phyloP scores from a whole-genome alignment of 1,284 basidiomycete species.

The Ganoderma sinense region DNA sequence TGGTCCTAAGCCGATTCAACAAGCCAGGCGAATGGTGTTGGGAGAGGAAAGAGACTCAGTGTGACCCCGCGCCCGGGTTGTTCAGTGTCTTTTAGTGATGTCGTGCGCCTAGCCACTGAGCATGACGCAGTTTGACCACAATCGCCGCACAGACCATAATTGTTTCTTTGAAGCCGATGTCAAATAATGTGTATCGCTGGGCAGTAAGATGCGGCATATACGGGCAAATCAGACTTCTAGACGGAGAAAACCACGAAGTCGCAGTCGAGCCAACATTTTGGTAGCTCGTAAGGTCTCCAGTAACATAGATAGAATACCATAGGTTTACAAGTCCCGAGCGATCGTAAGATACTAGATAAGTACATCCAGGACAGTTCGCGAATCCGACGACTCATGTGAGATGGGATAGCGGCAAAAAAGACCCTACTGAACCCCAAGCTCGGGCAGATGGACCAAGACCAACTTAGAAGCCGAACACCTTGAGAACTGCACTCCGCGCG shows the following conservation, averaged over 20 bases:
- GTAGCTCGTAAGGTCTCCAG: not conserved
- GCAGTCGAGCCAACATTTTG: not conserved
- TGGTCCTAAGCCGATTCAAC: not conserved
- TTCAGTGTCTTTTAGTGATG: not conserved
- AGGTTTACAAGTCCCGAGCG: conserved; percentile 21
- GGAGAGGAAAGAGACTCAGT: not conserved
- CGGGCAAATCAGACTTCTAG: not conserved
- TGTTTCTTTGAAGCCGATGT: not conserved
- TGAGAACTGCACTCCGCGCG: conserved; percentile 77
- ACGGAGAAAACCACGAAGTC: not conserved
- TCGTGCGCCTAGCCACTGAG: no score
- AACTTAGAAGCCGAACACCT: conserved; percentile 61
- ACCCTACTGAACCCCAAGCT: not conserved
- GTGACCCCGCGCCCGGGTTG: not conserved
- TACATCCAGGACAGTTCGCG: conserved; percentile 12
- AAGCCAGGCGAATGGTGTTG: not conserved
- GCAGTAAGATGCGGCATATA: not conserved
- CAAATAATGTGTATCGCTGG: not conserved
- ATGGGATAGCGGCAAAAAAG: not conserved
- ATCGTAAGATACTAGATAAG: conserved; percentile 12
- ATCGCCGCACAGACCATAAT: not conserved
- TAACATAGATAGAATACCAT: conserved; percentile 9
- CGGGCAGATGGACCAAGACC: not conserved
- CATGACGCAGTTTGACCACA: not conserved
- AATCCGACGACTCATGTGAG: conserved; percentile 1